Percentiles rank a stretch among this genome's conserved stretches.
phyloP scores from a whole-genome alignment of 2,329 filamentous ascomycete species.

The Talaromyces sp. region DNA sequence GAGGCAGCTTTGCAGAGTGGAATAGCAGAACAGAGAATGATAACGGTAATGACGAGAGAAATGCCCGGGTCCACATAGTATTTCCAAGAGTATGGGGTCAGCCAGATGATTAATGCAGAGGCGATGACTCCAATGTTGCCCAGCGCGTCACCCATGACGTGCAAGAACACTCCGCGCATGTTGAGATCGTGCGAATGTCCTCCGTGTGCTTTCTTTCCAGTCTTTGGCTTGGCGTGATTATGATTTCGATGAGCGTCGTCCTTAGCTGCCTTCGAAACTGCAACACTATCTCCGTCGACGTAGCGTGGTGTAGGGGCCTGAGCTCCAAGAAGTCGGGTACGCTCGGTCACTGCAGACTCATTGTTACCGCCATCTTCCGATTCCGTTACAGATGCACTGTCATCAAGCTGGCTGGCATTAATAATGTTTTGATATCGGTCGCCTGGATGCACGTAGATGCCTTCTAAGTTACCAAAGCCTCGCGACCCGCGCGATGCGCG shows the following conservation, averaged over 20 bases:
- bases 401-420: slow-evolving; percentile 60
- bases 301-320: slow-evolving; percentile 39
- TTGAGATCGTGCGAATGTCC: slow-evolving; percentile 70
- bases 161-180: slow-evolving; percentile 74
- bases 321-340: slow-evolving; percentile 37
- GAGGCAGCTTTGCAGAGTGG: slow-evolving; percentile 52
- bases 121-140: slow-evolving; percentile 49
- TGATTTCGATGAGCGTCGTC: slow-evolving; percentile 62
- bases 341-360: slow-evolving; percentile 48
- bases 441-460: slow-evolving; percentile 80
- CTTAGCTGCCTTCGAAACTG: slow-evolving; percentile 17
- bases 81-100: slow-evolving; percentile 74
- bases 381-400: slow-evolving; percentile 43
- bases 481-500: slow-evolving; percentile 39
- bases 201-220: slow-evolving; percentile 50
- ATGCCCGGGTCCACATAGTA: slow-evolving; percentile 89
- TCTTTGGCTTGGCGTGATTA: slow-evolving; percentile 71
- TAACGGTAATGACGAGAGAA: slow-evolving; percentile 86
- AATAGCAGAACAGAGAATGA: slow-evolving; percentile 56
- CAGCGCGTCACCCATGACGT: slow-evolving; percentile 52
- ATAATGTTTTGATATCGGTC: slow-evolving; percentile 93
- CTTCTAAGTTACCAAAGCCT: slow-evolving; percentile 57
- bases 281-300: slow-evolving; percentile 27
- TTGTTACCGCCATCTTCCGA: slow-evolving; percentile 55
- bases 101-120: slow-evolving; percentile 84